A percentile compares a stretch with the other conserved stretches of the same genome.
phyloP scores from a whole-genome alignment of 2,329 filamentous ascomycete genomes.

The Fusarium redolens region DNA sequence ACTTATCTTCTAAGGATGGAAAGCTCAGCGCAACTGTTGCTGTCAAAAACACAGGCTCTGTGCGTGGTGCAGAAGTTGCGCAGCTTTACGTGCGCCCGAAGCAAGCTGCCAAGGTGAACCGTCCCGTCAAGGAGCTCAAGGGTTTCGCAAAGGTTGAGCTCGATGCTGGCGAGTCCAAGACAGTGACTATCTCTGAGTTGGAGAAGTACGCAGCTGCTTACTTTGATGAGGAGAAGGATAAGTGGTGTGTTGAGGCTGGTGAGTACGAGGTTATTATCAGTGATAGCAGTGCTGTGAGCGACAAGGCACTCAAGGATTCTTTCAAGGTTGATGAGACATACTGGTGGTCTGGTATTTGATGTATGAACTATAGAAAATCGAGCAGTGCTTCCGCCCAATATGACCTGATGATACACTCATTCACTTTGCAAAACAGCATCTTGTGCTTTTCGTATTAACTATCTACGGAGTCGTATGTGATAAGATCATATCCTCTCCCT shows the following conservation, averaged over 20 bases:
- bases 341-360: constrained; percentile 72
- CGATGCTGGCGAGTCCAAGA: constrained; percentile 67
- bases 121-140: constrained; percentile 72
- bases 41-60: constrained; percentile 70
- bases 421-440: neutral
- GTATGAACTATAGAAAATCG: neutral
- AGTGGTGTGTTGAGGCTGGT: constrained; percentile 75
- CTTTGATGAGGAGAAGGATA: constrained; percentile 74
- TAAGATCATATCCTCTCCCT: neutral
- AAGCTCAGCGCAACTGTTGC: constrained; percentile 61
- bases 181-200: constrained; percentile 65
- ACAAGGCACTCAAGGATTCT: constrained; percentile 60
- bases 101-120: constrained; percentile 64
- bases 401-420: too few species aligned
- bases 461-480: too few species aligned
- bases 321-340: constrained; percentile 71
- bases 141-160: constrained; percentile 74
- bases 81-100: constrained; percentile 68
- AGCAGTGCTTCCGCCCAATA: neutral
- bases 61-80: constrained; percentile 65
- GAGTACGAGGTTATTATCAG: constrained; percentile 72
- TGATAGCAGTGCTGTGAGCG: constrained; percentile 64
- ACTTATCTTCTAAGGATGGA: constrained; percentile 58
- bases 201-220: constrained; percentile 76
- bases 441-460: neutral